Conservation (phyloP, 179 eudicot species). For the Silene noctiflora region DNA sequence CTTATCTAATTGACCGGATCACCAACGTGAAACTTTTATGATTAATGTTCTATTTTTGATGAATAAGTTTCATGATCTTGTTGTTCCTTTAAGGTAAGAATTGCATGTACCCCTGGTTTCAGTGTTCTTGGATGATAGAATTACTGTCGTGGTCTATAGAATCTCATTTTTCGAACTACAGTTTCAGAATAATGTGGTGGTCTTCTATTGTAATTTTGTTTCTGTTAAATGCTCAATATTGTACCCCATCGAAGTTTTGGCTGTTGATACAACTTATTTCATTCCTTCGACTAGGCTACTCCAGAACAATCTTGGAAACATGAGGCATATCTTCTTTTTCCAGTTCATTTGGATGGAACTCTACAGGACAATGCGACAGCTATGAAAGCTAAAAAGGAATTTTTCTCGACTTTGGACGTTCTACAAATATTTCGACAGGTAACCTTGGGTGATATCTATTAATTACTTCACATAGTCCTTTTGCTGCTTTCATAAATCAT, state of each 20-base stretch:
- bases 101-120: neutral
- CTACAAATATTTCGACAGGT: conserved; percentile 95
- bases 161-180: neutral
- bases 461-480: conserved; percentile 4
- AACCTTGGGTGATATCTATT: conserved; percentile 8
- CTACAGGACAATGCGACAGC: conserved; percentile 64
- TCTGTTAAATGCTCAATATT: neutral
- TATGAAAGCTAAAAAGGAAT: conserved; percentile 76
- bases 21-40: neutral
- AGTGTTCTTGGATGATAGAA: neutral
- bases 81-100: neutral
- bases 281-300: conserved; percentile 38
- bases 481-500: neutral
- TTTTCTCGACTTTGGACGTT: conserved; percentile 72
- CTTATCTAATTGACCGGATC: neutral
- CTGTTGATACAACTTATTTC: neutral
- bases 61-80: neutral
- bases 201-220: neutral
- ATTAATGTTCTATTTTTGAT: neutral
- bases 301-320: conserved; percentile 77
- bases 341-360: conserved; percentile 95
- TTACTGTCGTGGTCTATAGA: neutral
- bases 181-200: neutral
- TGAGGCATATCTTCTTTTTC: conserved; percentile 92
- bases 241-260: neutral